Evolutionary conservation across 148 eudicot genomes (phyloP).

Genomic region (Nepenthes gracilis): DNA sequence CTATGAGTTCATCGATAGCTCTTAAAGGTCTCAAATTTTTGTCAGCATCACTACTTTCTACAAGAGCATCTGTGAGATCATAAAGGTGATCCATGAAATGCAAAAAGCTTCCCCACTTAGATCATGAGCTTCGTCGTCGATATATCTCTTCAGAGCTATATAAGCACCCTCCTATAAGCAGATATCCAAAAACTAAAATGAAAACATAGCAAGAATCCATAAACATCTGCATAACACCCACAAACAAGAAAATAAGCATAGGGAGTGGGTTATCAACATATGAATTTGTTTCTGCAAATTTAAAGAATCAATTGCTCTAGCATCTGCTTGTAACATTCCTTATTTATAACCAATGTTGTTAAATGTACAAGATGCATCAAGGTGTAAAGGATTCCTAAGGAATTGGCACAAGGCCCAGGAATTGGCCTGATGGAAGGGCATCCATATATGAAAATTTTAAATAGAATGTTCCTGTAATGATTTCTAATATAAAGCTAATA

Average conservation of each 20-base stretch:
- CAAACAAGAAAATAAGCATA: background rate
- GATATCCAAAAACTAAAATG: background rate
- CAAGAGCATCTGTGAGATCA: conserved; percentile 65
- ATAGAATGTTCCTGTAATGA: no score
- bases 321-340: no score
- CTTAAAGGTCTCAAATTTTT: conserved; percentile 92
- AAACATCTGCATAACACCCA: background rate
- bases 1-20: conserved; percentile 90
- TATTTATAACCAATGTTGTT: no score
- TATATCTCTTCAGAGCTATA: conserved; percentile 60
- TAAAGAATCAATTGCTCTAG: no score
- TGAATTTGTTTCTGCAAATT: no score
- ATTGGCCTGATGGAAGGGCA: no score
- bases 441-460: no score
- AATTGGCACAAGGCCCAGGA: no score
- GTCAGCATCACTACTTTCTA: conserved; percentile 69
- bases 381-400: no score
- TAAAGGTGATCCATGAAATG: conserved; percentile 91
- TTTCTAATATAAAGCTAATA: no score
- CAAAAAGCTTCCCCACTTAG: conserved; percentile 75
- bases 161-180: conserved; percentile 71
- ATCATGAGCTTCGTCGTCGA: conserved; percentile 88
- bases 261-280: background rate
- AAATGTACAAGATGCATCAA: no score
- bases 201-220: background rate